Evolutionary conservation across 2,329 filamentous ascomycete species (phyloP), one percentile per base, ranked within the genome.

Genomic region (Lasiodiplodia sp.): DNA sequence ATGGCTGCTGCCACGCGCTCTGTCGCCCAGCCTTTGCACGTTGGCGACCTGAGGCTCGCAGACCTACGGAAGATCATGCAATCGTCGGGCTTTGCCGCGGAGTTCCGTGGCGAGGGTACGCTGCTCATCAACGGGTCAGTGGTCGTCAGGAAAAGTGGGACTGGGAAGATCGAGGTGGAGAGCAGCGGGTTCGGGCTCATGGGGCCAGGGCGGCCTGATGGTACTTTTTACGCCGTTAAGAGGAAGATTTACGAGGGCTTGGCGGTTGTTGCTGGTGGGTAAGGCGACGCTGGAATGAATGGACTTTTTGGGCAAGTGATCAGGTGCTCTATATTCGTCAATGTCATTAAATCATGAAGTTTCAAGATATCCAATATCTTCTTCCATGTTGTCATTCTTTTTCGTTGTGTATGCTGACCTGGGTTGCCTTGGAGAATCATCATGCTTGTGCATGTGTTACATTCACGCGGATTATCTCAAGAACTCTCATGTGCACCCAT

Each of bases 71-170:
- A 92, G 70, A 87, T 94, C 23, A 92, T 99, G 89, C 91, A 93
- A 74, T 85, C 87, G 16, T 87, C 90, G 3, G 94, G 94, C 0
- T 94, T 97, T 81, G 90, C 88, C 16, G 95, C 95, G 0, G 96
- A 97, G 79, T 97, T 98, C 79, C 87, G 93, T 62, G 96, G 96
- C 62, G 95, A 98, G 80, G 96, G 96, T 70, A 96, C 92, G 10
- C 83, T 99, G 68, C 87, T 99, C 11, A 91, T 99, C 68, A 95
- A 98, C 77, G 92, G 93, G 1, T 88, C 88, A 11, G 94, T 98
- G 7, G 92, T 94, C 4, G 94, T 99, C 56, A 86, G 93, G 70
- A 98, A 99, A 84, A 92, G 91, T 57, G 90, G 89, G 1, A 91
- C 91, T n/a, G 94, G 94, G 0, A 90, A 88, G 73, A 93, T 97